These are phyloP conservation scores for Saccharomyces pastorianus DNA, from an alignment of 1,139 yeast genomes.

Conservation along the genomic window DNA sequence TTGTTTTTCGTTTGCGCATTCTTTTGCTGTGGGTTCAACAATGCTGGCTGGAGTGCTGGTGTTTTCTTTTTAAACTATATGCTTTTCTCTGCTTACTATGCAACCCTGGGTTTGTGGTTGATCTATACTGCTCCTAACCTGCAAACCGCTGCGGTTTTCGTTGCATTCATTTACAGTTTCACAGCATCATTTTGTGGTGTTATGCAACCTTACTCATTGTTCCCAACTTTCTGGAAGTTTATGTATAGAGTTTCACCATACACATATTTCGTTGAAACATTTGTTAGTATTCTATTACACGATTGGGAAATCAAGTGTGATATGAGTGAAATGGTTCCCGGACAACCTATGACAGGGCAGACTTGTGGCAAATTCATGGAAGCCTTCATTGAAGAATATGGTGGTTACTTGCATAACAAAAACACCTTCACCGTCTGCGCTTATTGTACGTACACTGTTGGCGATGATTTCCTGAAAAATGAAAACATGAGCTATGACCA, in stretches of 20 bases:
- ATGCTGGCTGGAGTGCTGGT: constrained; percentile 43
- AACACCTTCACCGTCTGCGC: constrained; percentile 33
- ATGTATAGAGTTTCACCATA: constrained; percentile 64
- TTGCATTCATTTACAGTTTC: constrained; percentile 43
- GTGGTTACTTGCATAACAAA: constrained; percentile 34
- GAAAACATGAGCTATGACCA: constrained; percentile 38
- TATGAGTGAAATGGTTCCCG: constrained; percentile 39
- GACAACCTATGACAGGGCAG: constrained; percentile 46
- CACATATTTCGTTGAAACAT: constrained; percentile 55
- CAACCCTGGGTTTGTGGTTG: not conserved
- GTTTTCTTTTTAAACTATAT: constrained; percentile 35
- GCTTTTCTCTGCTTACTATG: too few species aligned
- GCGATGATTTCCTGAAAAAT: constrained; percentile 36
- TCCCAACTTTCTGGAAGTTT: constrained; percentile 59
- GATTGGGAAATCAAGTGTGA: constrained; percentile 47
- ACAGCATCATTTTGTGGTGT: constrained; percentile 52
- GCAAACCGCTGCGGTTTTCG: constrained; percentile 50
- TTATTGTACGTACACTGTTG: constrained; percentile 34
- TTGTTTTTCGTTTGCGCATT: constrained; percentile 44
- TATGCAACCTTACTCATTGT: constrained; percentile 43
- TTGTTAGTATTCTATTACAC: constrained; percentile 45
- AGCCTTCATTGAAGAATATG: constrained; percentile 22
- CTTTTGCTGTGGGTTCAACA: constrained; percentile 46
- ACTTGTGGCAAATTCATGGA: constrained; percentile 48
- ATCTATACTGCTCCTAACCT: constrained; percentile 49